Conservation (phyloP, 768 basidiomycete species). For the Mycena alexandri region DNA sequence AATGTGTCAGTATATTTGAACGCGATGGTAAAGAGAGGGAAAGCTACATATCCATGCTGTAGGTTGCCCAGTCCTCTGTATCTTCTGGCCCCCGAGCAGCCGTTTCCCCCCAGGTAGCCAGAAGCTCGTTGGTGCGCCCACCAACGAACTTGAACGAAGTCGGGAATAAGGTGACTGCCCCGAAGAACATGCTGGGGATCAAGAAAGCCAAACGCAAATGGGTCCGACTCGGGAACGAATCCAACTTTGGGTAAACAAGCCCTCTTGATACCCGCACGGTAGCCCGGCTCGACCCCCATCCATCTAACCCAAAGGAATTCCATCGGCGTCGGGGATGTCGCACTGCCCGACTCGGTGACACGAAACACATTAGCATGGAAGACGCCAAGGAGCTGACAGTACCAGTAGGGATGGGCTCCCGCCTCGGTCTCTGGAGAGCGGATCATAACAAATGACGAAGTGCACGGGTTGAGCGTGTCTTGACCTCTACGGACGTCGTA, state of each 20-base stretch:
- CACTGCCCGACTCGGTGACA: slow-evolving; percentile 21
- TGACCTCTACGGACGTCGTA: slow-evolving; percentile 50
- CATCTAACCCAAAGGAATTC: slow-evolving; percentile 48
- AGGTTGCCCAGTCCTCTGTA: slow-evolving; percentile 45
- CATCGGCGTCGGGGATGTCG: slow-evolving; percentile 29
- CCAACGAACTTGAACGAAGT: slow-evolving; percentile 43
- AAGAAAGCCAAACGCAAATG: slow-evolving; percentile 53
- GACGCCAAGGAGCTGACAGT: slow-evolving; percentile 42
- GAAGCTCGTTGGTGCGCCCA: slow-evolving; percentile 29
- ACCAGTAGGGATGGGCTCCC: slow-evolving; percentile 40
- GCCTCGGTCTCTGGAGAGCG: slow-evolving; percentile 29
- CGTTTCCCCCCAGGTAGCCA: slow-evolving; percentile 20
- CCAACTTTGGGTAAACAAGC: slow-evolving; percentile 45
- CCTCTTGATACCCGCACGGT: slow-evolving; percentile 33
- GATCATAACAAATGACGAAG: slow-evolving; percentile 43
- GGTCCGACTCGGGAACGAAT: slow-evolving; percentile 42
- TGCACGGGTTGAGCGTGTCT: slow-evolving; percentile 47
- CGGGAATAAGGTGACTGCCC: slow-evolving; percentile 52
- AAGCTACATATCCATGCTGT: slow-evolving; percentile 48
- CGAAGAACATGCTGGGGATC: slow-evolving; percentile 51
- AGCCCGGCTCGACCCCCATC: slow-evolving; percentile 36
- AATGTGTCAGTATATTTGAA: too few relatives aligned
- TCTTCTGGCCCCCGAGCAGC: slow-evolving; percentile 33
- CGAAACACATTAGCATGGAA: slow-evolving; percentile 38
- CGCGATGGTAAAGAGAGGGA: too few relatives aligned